phyloP scores from a whole-genome alignment of 495 filamentous ascomycete genomes.

The Trichoderma asperelloides region DNA sequence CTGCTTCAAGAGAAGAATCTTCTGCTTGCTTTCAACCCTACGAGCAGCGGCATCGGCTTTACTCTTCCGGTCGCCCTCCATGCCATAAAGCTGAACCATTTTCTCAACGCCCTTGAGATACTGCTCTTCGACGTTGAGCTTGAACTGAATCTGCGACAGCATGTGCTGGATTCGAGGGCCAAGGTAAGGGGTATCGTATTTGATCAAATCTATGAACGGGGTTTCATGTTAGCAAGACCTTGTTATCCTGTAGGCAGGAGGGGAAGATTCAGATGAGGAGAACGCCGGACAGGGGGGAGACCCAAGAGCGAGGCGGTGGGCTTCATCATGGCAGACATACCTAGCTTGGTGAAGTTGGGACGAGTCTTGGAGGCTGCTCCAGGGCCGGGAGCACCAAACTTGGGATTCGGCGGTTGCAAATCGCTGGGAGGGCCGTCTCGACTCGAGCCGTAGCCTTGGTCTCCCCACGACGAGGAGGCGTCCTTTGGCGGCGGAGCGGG shows the following conservation, averaged over 20 bases:
- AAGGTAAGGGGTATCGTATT: conserved; percentile 93
- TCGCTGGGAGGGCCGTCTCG: conserved; percentile 46
- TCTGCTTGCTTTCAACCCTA: conserved; percentile 90
- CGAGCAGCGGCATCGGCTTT: conserved; percentile 81
- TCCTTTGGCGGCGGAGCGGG: conserved; percentile 57
- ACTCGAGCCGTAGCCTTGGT: conserved; percentile 38
- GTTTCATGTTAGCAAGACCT: not conserved
- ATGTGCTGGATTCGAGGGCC: conserved; percentile 98
- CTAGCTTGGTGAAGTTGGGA: conserved; percentile 92
- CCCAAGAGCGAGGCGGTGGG: conserved; percentile 2
- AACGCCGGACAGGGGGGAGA: not conserved
- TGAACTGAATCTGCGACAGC: conserved; percentile 98
- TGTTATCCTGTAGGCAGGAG: not conserved
- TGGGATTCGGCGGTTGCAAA: conserved; percentile 75
- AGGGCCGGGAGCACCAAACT: conserved; percentile 68
- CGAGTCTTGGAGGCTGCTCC: conserved; percentile 61
- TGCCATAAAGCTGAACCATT: conserved; percentile 95
- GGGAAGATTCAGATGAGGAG: not conserved
- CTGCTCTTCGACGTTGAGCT: conserved; percentile 97
- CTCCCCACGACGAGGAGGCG: conserved; percentile 35
- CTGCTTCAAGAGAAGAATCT: conserved; percentile 92
- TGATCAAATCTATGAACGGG: conserved; percentile 72
- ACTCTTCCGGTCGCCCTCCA: conserved; percentile 97
- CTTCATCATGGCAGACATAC: conserved; percentile 40
- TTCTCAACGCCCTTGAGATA: conserved; percentile 99